These are phyloP conservation scores for Microsporum audouinii DNA, from an alignment of 2,329 filamentous ascomycete genomes.

Conservation along the genomic window DNA sequence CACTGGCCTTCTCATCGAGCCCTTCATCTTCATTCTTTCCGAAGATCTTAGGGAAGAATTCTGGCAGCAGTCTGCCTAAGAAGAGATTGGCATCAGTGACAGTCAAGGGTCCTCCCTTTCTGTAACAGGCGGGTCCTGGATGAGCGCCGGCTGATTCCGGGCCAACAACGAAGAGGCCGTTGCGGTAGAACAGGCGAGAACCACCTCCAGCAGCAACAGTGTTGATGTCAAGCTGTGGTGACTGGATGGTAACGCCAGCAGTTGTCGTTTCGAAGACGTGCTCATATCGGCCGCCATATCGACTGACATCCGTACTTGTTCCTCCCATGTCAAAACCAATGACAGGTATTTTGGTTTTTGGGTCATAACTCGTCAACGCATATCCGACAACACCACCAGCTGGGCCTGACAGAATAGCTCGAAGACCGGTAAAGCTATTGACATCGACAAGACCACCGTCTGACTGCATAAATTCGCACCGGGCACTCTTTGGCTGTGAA, in stretches of 20 bases:
- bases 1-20: constrained; percentile 60
- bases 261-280: constrained; percentile 89
- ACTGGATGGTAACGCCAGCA: constrained; percentile 79
- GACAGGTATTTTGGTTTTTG: constrained; percentile 63
- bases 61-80: constrained; percentile 68
- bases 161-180: constrained; percentile 79
- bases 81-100: constrained; percentile 91
- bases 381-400: constrained; percentile 92
- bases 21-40: constrained; percentile 71
- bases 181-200: constrained; percentile 47
- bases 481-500: constrained; percentile 53
- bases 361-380: constrained; percentile 76
- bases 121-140: constrained; percentile 80
- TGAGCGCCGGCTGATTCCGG: constrained; percentile 83
- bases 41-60: constrained; percentile 91
- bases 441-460: constrained; percentile 54
- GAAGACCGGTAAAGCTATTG: constrained; percentile 61
- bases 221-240: constrained; percentile 81
- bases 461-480: constrained; percentile 92
- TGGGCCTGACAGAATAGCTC: constrained; percentile 76
- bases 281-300: constrained; percentile 76
- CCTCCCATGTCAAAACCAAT: constrained; percentile 94
- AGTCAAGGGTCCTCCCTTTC: constrained; percentile 76
- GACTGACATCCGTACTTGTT: constrained; percentile 77
- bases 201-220: constrained; percentile 82